Evolutionary conservation across 1,139 yeast genomes (phyloP).

Genomic region (Blastobotrys raffinosifermentans): DNA sequence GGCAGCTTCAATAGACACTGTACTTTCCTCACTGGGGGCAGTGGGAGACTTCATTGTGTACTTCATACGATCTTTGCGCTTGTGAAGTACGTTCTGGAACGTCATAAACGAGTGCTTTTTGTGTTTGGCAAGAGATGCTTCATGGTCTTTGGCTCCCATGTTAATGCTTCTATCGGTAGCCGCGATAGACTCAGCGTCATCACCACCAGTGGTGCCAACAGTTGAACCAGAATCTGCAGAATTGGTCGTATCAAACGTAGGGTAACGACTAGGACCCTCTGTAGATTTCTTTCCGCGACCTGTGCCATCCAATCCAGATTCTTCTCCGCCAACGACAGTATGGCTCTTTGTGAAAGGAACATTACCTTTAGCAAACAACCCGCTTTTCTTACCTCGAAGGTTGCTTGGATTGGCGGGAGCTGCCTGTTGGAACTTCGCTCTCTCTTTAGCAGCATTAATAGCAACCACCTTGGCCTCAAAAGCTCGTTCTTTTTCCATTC

Average conservation of each 20-base stretch:
- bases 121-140: constrained; percentile 4
- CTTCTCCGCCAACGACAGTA: background rate
- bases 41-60: constrained; percentile 19
- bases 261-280: too few species aligned
- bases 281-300: too few species aligned
- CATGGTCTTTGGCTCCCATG: too few species aligned
- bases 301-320: too few species aligned
- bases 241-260: background rate
- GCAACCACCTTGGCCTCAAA: constrained; percentile 43
- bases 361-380: background rate
- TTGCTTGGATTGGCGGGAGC: constrained; percentile 1
- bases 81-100: constrained; percentile 14
- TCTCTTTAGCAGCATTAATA: constrained; percentile 17
- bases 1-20: constrained; percentile 32
- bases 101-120: constrained; percentile 1
- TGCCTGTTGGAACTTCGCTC: constrained; percentile 2
- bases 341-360: background rate
- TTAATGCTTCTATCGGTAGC: background rate
- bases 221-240: background rate
- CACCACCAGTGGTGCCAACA: background rate
- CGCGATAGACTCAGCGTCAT: background rate
- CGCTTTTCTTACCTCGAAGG: background rate
- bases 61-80: constrained; percentile 9
- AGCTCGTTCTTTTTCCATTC: constrained; percentile 52
- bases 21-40: constrained; percentile 21